Base-by-base conservation (phyloP, 2,329 filamentous ascomycete species). In the Oidium heveae region DNA sequence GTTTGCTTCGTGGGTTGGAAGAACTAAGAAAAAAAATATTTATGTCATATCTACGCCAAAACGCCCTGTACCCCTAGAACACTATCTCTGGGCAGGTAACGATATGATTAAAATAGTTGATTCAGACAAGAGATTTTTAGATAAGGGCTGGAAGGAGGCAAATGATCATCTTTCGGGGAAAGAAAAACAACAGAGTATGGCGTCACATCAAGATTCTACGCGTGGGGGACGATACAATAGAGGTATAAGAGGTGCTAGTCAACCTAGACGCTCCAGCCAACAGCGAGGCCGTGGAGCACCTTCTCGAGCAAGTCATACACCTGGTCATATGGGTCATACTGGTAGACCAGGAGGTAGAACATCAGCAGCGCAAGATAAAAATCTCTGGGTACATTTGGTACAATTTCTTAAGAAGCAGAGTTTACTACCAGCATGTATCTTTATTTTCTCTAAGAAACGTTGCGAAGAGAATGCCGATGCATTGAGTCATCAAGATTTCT, bases 11-110 rank as follows among this genome's bases (percentile, higher is more conserved):
- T 98, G 91, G 91, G 89, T 98, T 24, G 91, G 91, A 12, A 77
- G 91, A 53, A 98, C 91, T 0, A 98, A 98, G 70, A 89, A 94
- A 69, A 96, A 95, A 68, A 85, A 98, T 63, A 96, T 98, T 36
- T 98, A 96, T 65, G 91, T 98, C 61, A 98, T 98, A 55, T 96
- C 91, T 0, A 98, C 91, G 0, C 82, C 88, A 0, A 98, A 98
- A 67, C 78, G 91, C 56, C 91, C 91, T 0, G 86, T 98, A 0
- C 91, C 91, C 0, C 71, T 98, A 1, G 91, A 98, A 63, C 91
- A 98, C 66, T 98, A 89, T 63, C 74, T 98, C 0, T 98, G 91
- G 91, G 88, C 87, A 4, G 84, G 82, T 56, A 96, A 95, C 66
- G 78, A 81, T 39, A 91, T 94, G 64, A 76, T 87, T 70, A 95